A percentile compares a stretch with the other conserved stretches of the same genome.
phyloP scores from a whole-genome alignment of 1,139 yeast genomes.

The Lodderomyces parapsilosis region DNA sequence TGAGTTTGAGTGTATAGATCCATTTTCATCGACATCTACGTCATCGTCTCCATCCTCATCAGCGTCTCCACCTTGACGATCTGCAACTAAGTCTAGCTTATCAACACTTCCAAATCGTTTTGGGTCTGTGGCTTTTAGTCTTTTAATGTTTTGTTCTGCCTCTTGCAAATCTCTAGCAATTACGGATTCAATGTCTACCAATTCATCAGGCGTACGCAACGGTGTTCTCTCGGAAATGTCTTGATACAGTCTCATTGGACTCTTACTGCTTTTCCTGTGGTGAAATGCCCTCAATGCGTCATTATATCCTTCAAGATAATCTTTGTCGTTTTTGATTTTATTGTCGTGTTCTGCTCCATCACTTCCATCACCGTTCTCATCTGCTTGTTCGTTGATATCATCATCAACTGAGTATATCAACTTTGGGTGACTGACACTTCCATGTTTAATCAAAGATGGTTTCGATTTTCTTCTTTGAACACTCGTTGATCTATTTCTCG shows the following conservation, averaged over 20 bases:
- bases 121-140: conserved; percentile 17
- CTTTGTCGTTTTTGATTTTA: conserved; percentile 40
- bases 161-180: conserved; percentile 19
- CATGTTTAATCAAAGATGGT: conserved; percentile 25
- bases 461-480: conserved; percentile 14
- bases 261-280: conserved; percentile 19
- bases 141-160: conserved; percentile 22
- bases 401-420: conserved; percentile 73
- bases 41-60: conserved; percentile 13
- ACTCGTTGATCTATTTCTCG: conserved; percentile 11
- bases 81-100: conserved; percentile 13
- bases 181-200: conserved; percentile 15
- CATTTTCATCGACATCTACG: conserved; percentile 27
- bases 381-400: conserved; percentile 46
- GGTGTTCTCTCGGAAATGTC: conserved; percentile 1
- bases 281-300: conserved; percentile 58
- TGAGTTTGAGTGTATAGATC: conserved; percentile 44
- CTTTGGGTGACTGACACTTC: conserved; percentile 26
- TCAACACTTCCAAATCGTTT: conserved; percentile 4
- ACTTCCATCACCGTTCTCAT: conserved; percentile 51
- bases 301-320: conserved; percentile 68
- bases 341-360: conserved; percentile 17
- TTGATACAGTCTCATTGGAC: conserved; percentile 5
- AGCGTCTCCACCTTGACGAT: conserved; percentile 11
- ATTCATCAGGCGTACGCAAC: background rate